Evolutionary conservation across 2,329 filamentous ascomycete species (phyloP).

Genomic region (Curvularia lunata): DNA sequence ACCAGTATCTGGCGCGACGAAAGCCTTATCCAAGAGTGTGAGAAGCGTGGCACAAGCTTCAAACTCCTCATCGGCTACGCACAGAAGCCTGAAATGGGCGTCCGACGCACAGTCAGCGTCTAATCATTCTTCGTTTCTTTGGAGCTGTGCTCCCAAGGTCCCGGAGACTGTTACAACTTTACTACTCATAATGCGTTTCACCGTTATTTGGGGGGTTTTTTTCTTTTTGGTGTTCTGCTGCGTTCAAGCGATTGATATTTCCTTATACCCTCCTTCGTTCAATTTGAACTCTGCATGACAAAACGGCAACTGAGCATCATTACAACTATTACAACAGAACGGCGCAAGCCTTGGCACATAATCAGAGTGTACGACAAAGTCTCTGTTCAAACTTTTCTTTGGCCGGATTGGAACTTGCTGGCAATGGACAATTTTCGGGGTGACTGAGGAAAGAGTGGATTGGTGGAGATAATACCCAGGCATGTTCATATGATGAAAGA

Average conservation of each 20-base stretch:
- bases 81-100: conserved; percentile 69
- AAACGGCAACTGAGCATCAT: conserved; percentile 29
- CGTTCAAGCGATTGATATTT: conserved; percentile 47
- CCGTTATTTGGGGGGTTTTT: conserved; percentile 12
- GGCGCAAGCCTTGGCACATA: conserved; percentile 35
- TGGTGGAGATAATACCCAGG: conserved; percentile 18
- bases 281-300: conserved; percentile 36
- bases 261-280: conserved; percentile 41
- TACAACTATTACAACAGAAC: conserved; percentile 22
- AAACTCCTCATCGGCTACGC: conserved; percentile 92
- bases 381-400: conserved; percentile 27
- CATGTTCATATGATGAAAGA: conserved; percentile 17
- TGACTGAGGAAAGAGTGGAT: conserved; percentile 4
- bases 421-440: conserved; percentile 38
- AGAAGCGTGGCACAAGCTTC: conserved; percentile 83
- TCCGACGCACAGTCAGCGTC: conserved; percentile 58
- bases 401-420: conserved; percentile 39
- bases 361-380: conserved; percentile 18
- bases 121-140: conserved; percentile 37
- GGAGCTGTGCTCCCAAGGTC: conserved; percentile 45
- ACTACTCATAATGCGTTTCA: conserved; percentile 22
- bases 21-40: conserved; percentile 79
- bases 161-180: conserved; percentile 28
- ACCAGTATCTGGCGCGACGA: conserved; percentile 81
- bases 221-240: conserved; percentile 29